Percentiles rank a stretch among this genome's conserved stretches.
Evolutionary conservation across 768 basidiomycete species (phyloP).

Genomic region (Hygrophoropsis aurantiaca): DNA sequence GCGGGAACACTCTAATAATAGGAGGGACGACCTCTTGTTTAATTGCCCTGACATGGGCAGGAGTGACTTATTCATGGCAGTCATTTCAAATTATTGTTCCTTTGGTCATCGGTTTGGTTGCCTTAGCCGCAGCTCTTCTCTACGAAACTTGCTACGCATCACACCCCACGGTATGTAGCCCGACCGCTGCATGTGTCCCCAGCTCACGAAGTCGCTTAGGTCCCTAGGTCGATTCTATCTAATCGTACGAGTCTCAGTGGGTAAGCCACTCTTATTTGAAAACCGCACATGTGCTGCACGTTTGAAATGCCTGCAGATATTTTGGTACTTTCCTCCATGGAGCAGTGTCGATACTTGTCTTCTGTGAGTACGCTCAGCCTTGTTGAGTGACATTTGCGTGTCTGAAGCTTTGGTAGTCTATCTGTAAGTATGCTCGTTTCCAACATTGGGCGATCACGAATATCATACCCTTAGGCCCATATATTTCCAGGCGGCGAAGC

Average conservation of each 20-base stretch:
- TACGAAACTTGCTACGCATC: conserved; percentile 29
- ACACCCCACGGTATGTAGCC: conserved; percentile 29
- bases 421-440: too few species aligned
- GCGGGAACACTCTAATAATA: conserved; percentile 37
- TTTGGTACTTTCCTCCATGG: too few species aligned
- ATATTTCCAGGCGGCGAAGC: conserved; percentile 44
- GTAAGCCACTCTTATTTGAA: neutral
- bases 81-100: conserved; percentile 40
- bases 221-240: conserved; percentile 30
- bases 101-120: conserved; percentile 37
- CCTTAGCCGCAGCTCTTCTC: conserved; percentile 32
- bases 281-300: too few species aligned
- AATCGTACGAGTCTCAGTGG: conserved; percentile 33
- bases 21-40: conserved; percentile 24
- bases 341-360: too few species aligned
- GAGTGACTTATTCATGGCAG: conserved; percentile 40
- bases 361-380: too few species aligned
- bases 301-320: too few species aligned
- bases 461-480: conserved; percentile 21
- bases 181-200: too few species aligned
- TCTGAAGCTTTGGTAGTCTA: too few species aligned
- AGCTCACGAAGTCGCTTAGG: conserved; percentile 15
- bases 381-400: too few species aligned
- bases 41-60: conserved; percentile 43
- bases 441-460: too few species aligned